Evolutionary conservation across 768 basidiomycete genomes (phyloP).

Genomic region (Cyclocybe aegerita): DNA sequence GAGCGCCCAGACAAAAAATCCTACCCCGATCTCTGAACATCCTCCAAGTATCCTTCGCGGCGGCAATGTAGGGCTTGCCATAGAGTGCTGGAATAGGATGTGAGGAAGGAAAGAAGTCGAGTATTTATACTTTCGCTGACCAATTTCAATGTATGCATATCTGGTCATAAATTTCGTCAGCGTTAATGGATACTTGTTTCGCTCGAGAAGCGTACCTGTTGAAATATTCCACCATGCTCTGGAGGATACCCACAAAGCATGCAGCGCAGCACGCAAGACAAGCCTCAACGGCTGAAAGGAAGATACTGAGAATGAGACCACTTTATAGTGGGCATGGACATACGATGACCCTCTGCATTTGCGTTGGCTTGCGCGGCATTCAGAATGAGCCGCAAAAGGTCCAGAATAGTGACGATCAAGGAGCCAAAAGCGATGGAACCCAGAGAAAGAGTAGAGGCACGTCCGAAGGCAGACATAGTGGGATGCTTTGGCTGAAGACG

Average conservation of each 20-base stretch:
- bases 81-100: slow-evolving; percentile 56
- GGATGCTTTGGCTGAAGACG: slow-evolving; percentile 61
- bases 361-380: slow-evolving; percentile 59
- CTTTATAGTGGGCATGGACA: slow-evolving; percentile 23
- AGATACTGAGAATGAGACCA: background rate
- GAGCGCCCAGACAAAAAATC: slow-evolving; percentile 1
- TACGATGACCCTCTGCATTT: slow-evolving; percentile 63
- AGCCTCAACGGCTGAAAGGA: slow-evolving; percentile 58
- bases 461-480: slow-evolving; percentile 65
- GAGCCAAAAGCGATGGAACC: slow-evolving; percentile 87
- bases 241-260: slow-evolving; percentile 74
- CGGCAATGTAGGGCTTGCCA: slow-evolving; percentile 78
- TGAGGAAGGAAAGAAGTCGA: background rate
- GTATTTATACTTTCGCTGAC: slow-evolving; percentile 28
- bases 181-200: background rate
- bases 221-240: slow-evolving; percentile 73
- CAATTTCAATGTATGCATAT: slow-evolving; percentile 85
- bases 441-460: slow-evolving; percentile 76
- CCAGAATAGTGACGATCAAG: slow-evolving; percentile 78
- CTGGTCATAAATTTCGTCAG: slow-evolving; percentile 24
- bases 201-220: slow-evolving; percentile 48
- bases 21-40: slow-evolving; percentile 70
- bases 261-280: slow-evolving; percentile 77
- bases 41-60: slow-evolving; percentile 84
- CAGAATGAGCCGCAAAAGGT: slow-evolving; percentile 63